Conservation (phyloP, 768 basidiomycete species). For the Pseudohyphozyma bogoriensis region DNA sequence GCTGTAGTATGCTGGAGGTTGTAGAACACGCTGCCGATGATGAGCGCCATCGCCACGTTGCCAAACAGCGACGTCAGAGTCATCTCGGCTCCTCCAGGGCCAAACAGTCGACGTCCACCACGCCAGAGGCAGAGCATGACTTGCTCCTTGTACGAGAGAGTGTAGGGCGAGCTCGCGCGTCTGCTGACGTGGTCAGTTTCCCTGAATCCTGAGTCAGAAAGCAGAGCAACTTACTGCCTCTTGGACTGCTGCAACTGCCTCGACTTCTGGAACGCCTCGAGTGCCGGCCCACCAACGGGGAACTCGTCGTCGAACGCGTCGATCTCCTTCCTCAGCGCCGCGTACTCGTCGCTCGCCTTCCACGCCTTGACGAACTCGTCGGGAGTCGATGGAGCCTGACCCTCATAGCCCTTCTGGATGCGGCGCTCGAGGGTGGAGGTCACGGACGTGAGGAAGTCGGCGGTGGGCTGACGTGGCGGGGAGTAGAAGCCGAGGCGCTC, state of each 20-base stretch:
- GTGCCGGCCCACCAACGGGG: constrained; percentile 34
- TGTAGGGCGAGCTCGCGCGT: constrained; percentile 41
- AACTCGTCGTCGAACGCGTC: constrained; percentile 36
- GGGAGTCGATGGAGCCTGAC: constrained; percentile 40
- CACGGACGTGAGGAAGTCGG: constrained; percentile 42
- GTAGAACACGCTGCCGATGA: constrained; percentile 57
- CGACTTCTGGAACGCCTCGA: constrained; percentile 37
- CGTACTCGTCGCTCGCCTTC: constrained; percentile 38
- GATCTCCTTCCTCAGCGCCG: constrained; percentile 35
- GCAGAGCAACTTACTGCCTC: constrained; percentile 33
- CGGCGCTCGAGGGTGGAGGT: constrained; percentile 58
- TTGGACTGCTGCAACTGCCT: constrained; percentile 40
- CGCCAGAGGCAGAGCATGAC: constrained; percentile 43
- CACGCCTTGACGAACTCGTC: constrained; percentile 42
- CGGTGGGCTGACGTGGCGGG: constrained; percentile 37
- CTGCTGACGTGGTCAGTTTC: too few species aligned
- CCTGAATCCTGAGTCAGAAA: neutral
- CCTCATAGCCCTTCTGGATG: constrained; percentile 36
- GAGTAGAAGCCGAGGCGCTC: constrained; percentile 41
- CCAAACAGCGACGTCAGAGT: constrained; percentile 30
- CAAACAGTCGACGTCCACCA: constrained; percentile 26
- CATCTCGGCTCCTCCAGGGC: neutral
- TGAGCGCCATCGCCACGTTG: constrained; percentile 41
- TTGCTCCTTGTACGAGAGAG: constrained; percentile 44
- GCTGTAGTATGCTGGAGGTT: constrained; percentile 47